Evolutionary conservation across 306 rosid species (phyloP), one percentile per base, ranked within the genome.

Genomic region (Cucurbita argyrosperma): DNA sequence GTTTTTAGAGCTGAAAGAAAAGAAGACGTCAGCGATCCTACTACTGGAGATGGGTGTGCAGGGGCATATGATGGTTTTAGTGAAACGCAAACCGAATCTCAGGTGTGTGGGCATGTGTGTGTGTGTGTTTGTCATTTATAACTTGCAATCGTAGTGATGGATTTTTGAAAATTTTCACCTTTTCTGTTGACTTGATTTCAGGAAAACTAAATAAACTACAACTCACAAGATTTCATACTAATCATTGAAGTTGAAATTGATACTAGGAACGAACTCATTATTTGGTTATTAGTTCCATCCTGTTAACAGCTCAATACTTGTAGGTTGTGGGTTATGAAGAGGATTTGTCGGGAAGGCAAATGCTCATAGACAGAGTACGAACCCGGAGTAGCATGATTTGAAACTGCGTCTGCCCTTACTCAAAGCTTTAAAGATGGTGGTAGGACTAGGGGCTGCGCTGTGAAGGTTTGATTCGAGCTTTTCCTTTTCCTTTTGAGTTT

Each of bases 11-110:
- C 78, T 59, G 89, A 54, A 60, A 86, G 84, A 62, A 86, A 85
- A 30, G 90, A 85, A 39, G 89, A 86, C 52, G 60, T 66, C 19
- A 51, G 64, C 46, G 80, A 86, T 67, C 78, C 85, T 75, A 78
- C 84, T 75, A 78, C 85, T 76, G 77, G 78, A 75, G 87, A 80
- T 56, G 53, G 76, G 72, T 75, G 77, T 53, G 78, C 77, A 16
- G 90, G 83, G 79, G 76, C 71, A 35, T 87, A 85, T 69, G 90
- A 86, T 78, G 88, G 86, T 21, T 90, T 93, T 66, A 90, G 98
- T 72, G 98, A 93, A 84, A 89, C 96, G 60, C 97, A 90, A 80
- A 89, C 96, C 0, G 97, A 94, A 21, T 94, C 98, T 74, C 97
- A 94, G 98, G 98, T 94, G 79, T 84, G 65, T 59, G 65, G 5